Evolutionary conservation across 2,329 filamentous ascomycete species (phyloP).

Genomic region (Alternaria novae-zelandiae): DNA sequence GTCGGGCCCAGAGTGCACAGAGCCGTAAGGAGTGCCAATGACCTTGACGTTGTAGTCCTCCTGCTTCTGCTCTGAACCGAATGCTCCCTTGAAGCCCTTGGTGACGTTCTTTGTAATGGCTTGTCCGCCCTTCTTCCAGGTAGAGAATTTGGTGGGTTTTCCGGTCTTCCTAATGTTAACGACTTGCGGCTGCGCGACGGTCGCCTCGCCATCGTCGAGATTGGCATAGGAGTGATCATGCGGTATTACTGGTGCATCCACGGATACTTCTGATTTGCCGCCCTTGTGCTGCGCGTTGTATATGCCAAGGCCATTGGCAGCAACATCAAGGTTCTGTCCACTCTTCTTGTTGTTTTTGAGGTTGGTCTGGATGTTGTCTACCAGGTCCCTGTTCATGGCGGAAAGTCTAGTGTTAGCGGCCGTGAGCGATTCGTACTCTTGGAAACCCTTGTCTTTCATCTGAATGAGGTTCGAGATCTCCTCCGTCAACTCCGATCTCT

Average conservation of each 20-base stretch:
- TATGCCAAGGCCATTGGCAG: conserved; percentile 68
- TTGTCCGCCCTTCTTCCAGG: conserved; percentile 97
- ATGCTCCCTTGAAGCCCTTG: conserved; percentile 92
- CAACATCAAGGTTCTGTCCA: conserved; percentile 56
- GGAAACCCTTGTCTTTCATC: conserved; percentile 88
- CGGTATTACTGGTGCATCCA: conserved; percentile 50
- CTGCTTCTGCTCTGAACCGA: conserved; percentile 67
- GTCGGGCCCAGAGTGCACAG: conserved; percentile 44
- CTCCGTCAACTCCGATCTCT: conserved; percentile 81
- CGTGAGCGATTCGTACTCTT: conserved; percentile 94
- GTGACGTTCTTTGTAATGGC: conserved; percentile 92
- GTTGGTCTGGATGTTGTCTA: conserved; percentile 89
- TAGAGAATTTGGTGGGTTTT: conserved; percentile 95
- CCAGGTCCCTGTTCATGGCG: conserved; percentile 93
- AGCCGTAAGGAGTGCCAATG: conserved; percentile 55
- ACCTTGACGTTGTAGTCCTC: conserved; percentile 59
- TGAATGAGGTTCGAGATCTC: conserved; percentile 83
- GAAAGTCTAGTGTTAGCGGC: conserved; percentile 93
- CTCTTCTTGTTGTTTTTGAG: conserved; percentile 75
- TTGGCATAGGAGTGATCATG: conserved; percentile 51
- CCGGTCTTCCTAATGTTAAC: conserved; percentile 89
- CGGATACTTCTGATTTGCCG: conserved; percentile 47
- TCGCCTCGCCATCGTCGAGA: conserved; percentile 65
- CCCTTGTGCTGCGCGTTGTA: conserved; percentile 53
- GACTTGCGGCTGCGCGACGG: conserved; percentile 80